A percentile compares a stretch with the other conserved stretches of the same genome.
Conservation (phyloP, 306 rosid genomes). For the Senna tora region DNA sequence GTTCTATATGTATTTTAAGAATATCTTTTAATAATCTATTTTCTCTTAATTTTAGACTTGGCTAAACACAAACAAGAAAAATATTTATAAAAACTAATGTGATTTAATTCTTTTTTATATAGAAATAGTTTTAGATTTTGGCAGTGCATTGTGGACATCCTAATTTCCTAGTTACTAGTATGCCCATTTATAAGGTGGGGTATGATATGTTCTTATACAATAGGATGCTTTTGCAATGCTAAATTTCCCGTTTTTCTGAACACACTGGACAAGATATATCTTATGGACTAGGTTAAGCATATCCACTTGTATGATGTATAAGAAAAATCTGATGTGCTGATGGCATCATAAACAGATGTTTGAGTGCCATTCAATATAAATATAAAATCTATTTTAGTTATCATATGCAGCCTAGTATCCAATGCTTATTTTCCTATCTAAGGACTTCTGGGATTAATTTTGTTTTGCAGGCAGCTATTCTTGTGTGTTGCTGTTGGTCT, state of each 20-base stretch:
- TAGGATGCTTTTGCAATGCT: no score
- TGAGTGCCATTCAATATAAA: neutral
- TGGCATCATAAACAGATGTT: neutral
- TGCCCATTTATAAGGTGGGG: no score
- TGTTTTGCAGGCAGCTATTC: slow-evolving; percentile 61
- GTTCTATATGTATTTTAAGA: neutral
- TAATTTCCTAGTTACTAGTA: no score
- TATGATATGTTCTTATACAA: no score
- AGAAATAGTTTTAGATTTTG: neutral
- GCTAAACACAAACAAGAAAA: neutral
- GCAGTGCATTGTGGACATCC: no score
- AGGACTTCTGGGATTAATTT: slow-evolving; percentile 14
- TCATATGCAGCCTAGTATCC: neutral
- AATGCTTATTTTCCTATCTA: neutral
- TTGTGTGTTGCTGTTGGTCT: slow-evolving; percentile 53
- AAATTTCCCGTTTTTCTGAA: neutral
- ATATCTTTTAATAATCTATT: no score
- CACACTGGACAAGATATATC: neutral
- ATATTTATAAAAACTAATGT: no score
- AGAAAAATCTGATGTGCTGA: neutral
- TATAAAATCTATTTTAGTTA: neutral
- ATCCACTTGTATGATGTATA: neutral
- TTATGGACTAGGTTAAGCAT: neutral
- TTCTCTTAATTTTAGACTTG: neutral
- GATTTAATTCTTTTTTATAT: neutral